Percentiles rank a stretch among this genome's conserved stretches.
Evolutionary conservation across 2,329 filamentous ascomycete genomes (phyloP).

Genomic region (Podosphaera xanthii): DNA sequence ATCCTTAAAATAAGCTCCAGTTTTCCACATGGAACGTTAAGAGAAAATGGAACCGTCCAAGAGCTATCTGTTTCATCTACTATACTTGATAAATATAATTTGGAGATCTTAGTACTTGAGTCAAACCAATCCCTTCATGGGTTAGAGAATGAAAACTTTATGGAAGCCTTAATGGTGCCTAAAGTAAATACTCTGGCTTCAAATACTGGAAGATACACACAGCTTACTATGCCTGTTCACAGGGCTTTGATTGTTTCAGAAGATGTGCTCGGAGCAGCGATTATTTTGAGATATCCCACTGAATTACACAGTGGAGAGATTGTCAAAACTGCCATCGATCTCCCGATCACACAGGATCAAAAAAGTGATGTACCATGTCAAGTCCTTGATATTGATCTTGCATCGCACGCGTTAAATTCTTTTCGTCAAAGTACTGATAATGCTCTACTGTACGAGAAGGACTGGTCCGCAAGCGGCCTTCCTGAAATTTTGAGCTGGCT

Average conservation of each 20-base stretch:
- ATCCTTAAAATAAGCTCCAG: conserved; percentile 32
- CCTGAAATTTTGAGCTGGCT: conserved; percentile 45
- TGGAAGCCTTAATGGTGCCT: conserved; percentile 55
- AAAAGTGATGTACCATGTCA: conserved; percentile 22
- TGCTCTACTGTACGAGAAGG: conserved; percentile 46
- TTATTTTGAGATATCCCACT: conserved; percentile 23
- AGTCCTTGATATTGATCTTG: conserved; percentile 40
- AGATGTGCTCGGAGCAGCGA: conserved; percentile 44
- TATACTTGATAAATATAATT: conserved; percentile 31
- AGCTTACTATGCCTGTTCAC: conserved; percentile 64
- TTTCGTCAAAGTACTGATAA: conserved; percentile 50
- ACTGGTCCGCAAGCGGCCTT: conserved; percentile 53
- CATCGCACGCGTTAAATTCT: conserved; percentile 35
- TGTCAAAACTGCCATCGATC: conserved; percentile 33
- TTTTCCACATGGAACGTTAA: conserved; percentile 10
- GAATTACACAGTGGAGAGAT: conserved; percentile 15
- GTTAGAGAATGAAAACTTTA: conserved; percentile 23
- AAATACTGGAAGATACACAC: conserved; percentile 37
- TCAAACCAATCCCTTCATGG: conserved; percentile 26
- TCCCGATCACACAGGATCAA: conserved; percentile 20
- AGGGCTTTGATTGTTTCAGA: conserved; percentile 52
- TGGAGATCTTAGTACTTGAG: conserved; percentile 40
- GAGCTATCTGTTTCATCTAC: conserved; percentile 42
- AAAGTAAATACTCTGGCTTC: conserved; percentile 46
- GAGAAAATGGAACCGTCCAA: conserved; percentile 25